phyloP scores from a whole-genome alignment of 257 asterid genomes.

The Nicotiana benthamiana region DNA sequence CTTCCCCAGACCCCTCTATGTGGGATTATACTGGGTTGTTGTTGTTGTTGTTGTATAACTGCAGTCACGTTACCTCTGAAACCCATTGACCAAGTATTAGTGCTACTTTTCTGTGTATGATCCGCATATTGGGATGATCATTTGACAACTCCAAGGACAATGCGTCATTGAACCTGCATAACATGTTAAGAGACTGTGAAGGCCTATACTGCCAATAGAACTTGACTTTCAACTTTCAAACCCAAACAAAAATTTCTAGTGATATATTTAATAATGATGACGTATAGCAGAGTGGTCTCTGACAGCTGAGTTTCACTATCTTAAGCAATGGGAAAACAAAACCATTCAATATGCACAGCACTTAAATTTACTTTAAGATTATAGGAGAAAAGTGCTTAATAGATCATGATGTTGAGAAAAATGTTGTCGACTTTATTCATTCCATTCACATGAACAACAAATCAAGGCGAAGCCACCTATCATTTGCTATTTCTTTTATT shows the following conservation, averaged over 20 bases:
- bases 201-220: background rate
- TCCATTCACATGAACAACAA: background rate
- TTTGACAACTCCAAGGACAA: conserved; percentile 74
- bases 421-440: background rate
- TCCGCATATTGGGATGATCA: conserved; percentile 83
- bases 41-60: background rate
- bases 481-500: background rate
- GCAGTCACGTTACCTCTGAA: conserved; percentile 66
- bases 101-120: conserved; percentile 92
- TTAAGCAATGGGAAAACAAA: background rate
- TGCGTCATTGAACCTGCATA: conserved; percentile 88
- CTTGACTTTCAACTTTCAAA: background rate
- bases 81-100: conserved; percentile 98
- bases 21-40: too few species aligned
- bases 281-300: background rate
- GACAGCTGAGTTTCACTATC: background rate
- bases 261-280: background rate
- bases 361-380: background rate
- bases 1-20: too few species aligned
- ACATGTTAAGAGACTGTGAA: conserved; percentile 13
- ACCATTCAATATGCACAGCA: background rate
- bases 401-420: background rate
- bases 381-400: background rate
- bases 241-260: background rate
- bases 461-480: background rate